A percentile compares a stretch with the other conserved stretches of the same genome.
Conservation (phyloP, 2,329 filamentous ascomycete species). For the Phyllosticta capitalensis region DNA sequence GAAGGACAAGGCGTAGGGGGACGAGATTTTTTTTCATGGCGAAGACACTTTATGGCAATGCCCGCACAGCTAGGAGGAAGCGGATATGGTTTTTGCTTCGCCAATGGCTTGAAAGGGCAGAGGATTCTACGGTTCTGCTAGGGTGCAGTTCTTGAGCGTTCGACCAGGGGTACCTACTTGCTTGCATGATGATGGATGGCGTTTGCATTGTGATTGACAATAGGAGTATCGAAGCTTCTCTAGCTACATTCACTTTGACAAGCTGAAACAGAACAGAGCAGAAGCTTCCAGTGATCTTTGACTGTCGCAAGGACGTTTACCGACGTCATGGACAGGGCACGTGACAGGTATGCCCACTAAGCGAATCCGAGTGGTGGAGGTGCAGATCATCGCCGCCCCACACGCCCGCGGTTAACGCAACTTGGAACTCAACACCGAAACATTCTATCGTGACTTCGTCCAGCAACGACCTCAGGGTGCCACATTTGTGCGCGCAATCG, state of each 20-base stretch:
- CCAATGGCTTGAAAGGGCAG: neutral
- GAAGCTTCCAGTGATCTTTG: constrained; percentile 2
- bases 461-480: neutral
- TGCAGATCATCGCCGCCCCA: constrained; percentile 11
- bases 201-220: constrained; percentile 10
- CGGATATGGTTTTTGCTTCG: neutral
- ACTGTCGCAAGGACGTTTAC: too few relatives aligned
- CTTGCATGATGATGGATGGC: constrained; percentile 10
- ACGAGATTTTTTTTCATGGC: neutral
- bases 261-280: constrained; percentile 2
- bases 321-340: neutral
- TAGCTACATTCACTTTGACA: constrained; percentile 7
- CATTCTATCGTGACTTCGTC: constrained; percentile 11
- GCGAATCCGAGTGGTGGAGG: constrained; percentile 3
- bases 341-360: neutral
- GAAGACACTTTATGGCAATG: neutral
- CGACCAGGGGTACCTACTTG: constrained; percentile 4
- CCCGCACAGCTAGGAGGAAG: neutral
- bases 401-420: constrained; percentile 1
- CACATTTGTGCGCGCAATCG: neutral
- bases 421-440: constrained; percentile 9
- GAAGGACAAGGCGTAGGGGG: constrained; percentile 9
- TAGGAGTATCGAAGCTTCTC: neutral
- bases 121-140: neutral
- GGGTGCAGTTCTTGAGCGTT: constrained; percentile 2